Conservation (phyloP, 2,329 filamentous ascomycete genomes). For the Penicillium hesseltinei region DNA sequence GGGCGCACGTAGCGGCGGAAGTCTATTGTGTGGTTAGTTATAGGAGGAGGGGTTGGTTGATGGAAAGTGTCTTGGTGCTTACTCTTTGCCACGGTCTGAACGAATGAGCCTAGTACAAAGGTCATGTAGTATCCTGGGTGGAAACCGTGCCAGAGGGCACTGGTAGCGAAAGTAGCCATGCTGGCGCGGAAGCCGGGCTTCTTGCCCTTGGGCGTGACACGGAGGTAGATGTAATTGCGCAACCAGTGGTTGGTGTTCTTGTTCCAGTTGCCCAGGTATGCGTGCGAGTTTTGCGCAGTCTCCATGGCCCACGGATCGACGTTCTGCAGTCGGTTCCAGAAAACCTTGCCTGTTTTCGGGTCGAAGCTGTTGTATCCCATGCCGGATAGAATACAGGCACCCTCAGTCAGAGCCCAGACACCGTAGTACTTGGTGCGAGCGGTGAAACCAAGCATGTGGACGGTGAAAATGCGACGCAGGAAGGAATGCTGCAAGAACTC, state of each 20-base stretch:
- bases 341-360: conserved; percentile 75
- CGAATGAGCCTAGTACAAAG: conserved; percentile 84
- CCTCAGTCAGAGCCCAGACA: conserved; percentile 90
- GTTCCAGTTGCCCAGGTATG: conserved; percentile 91
- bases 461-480: conserved; percentile 68
- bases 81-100: conserved; percentile 95
- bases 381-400: conserved; percentile 88
- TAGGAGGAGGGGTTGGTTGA: background rate
- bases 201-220: conserved; percentile 90
- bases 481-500: conserved; percentile 67
- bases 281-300: conserved; percentile 87
- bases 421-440: conserved; percentile 93
- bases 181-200: conserved; percentile 96
- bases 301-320: conserved; percentile 85
- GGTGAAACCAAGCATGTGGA: conserved; percentile 82
- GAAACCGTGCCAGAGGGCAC: conserved; percentile 97
- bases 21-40: conserved; percentile 54
- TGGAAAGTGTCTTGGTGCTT: conserved; percentile 40
- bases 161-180: conserved; percentile 89
- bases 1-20: conserved; percentile 85
- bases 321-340: conserved; percentile 88
- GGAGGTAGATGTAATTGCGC: conserved; percentile 90
- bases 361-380: conserved; percentile 94
- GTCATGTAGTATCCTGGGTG: conserved; percentile 93
- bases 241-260: conserved; percentile 99